Evolutionary conservation across 129 eudicot species (phyloP).

Genomic region (Oenanthe sinensis): DNA sequence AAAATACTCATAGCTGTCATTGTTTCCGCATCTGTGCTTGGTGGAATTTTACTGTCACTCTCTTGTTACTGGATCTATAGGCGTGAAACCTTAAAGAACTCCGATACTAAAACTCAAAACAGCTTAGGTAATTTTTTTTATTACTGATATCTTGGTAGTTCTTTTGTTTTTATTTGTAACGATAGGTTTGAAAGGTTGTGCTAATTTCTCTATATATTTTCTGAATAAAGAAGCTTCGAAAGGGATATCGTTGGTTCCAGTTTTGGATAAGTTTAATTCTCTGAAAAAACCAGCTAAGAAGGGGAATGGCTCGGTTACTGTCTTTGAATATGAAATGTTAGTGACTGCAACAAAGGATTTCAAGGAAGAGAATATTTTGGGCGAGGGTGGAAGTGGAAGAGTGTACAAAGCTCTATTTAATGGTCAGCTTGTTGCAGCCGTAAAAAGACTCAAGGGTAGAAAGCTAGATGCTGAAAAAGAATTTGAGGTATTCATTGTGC

Average conservation of each 20-base stretch:
- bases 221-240: constrained; percentile 43
- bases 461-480: constrained; percentile 48
- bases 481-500: constrained; percentile 52
- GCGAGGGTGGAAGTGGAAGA: constrained; percentile 52
- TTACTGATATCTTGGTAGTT: not conserved
- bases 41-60: constrained; percentile 51
- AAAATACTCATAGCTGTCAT: constrained; percentile 66
- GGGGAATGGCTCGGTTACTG: constrained; percentile 65
- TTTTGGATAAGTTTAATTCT: constrained; percentile 49
- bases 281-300: constrained; percentile 61
- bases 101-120: constrained; percentile 23
- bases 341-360: constrained; percentile 73
- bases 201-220: not conserved
- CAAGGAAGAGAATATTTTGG: constrained; percentile 49
- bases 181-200: not conserved
- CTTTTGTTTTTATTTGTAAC: not conserved
- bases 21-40: constrained; percentile 69
- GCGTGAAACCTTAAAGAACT: constrained; percentile 42
- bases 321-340: constrained; percentile 62
- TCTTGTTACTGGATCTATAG: constrained; percentile 65
- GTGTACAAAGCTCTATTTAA: constrained; percentile 73
- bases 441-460: constrained; percentile 50
- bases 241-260: constrained; percentile 57
- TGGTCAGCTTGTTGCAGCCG: constrained; percentile 57
- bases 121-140: constrained; percentile 35